These are phyloP conservation scores for Metarhizium album DNA, from an alignment of 2,329 filamentous ascomycete genomes.

Conservation along the genomic window DNA sequence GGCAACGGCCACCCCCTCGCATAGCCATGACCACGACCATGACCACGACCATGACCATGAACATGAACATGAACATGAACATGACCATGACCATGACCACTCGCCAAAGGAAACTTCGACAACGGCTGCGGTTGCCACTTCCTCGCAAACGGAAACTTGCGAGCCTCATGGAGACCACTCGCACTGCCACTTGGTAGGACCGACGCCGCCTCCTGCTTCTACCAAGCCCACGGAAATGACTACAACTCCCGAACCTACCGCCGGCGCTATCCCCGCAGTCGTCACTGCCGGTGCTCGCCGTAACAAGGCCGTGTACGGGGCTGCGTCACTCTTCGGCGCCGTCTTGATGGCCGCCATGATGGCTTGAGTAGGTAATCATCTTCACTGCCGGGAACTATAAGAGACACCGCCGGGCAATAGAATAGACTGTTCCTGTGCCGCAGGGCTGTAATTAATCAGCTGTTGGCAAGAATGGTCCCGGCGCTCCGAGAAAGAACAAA, in stretches of 20 bases:
- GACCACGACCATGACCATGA: too few relatives aligned
- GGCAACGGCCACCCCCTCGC: too few relatives aligned
- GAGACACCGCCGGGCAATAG: neutral
- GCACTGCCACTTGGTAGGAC: conserved; percentile 12
- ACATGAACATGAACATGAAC: too few relatives aligned
- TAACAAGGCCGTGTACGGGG: conserved; percentile 1
- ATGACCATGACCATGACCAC: too few relatives aligned
- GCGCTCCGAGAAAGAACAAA: neutral
- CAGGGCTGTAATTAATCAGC: neutral
- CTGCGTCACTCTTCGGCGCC: conserved; percentile 7
- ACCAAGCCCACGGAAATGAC: neutral
- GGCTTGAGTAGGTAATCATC: conserved; percentile 1
- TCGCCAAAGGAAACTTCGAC: too few relatives aligned
- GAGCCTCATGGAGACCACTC: conserved; percentile 7
- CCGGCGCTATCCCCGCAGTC: neutral
- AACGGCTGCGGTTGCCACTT: conserved; percentile 1
- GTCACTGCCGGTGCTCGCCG: neutral
- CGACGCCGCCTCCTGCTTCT: neutral
- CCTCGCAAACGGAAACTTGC: too few relatives aligned
- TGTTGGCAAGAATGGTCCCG: neutral
- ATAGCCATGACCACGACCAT: too few relatives aligned
- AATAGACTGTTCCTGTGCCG: neutral
- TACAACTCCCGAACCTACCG: neutral
- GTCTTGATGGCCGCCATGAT: conserved; percentile 7
- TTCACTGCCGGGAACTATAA: neutral